Percentiles rank a stretch among this genome's conserved stretches.
phyloP scores from a whole-genome alignment of 2,329 filamentous ascomycete species.

The Neofusicoccum parvum region DNA sequence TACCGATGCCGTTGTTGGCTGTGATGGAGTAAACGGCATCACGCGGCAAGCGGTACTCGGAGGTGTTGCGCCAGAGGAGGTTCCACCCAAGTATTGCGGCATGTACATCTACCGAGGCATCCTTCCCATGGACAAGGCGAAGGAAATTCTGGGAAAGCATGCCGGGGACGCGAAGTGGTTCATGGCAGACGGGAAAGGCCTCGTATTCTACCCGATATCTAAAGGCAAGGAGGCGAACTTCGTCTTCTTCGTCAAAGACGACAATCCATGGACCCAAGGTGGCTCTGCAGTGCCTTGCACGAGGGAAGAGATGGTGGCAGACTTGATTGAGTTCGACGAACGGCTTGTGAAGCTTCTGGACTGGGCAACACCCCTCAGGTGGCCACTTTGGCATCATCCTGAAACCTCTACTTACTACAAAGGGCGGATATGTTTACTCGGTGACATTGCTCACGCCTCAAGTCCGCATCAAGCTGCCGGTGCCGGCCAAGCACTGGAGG shows the following conservation, averaged over 20 bases:
- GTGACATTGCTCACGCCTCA: slow-evolving; percentile 52
- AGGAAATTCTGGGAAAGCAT: slow-evolving; percentile 38
- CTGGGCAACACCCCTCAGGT: slow-evolving; percentile 44
- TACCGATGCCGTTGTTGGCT: slow-evolving; percentile 29
- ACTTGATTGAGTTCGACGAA: slow-evolving; percentile 24
- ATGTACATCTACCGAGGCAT: slow-evolving; percentile 35
- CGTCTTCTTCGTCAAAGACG: slow-evolving; percentile 28
- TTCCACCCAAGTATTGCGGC: slow-evolving; percentile 29
- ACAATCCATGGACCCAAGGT: slow-evolving; percentile 22
- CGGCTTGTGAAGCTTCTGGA: slow-evolving; percentile 12
- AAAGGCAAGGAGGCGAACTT: slow-evolving; percentile 28
- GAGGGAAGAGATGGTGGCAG: slow-evolving; percentile 29
- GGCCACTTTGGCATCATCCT: slow-evolving; percentile 52
- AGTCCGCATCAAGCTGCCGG: slow-evolving; percentile 60
- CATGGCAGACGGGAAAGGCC: slow-evolving; percentile 27
- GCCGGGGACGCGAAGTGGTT: slow-evolving; percentile 36
- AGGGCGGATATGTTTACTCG: slow-evolving; percentile 47
- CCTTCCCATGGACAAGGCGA: slow-evolving; percentile 40
- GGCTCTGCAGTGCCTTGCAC: slow-evolving; percentile 26
- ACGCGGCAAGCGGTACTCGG: slow-evolving; percentile 23
- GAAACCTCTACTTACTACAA: slow-evolving; percentile 45
- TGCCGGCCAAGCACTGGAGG: slow-evolving; percentile 59
- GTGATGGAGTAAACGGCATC: slow-evolving; percentile 6
- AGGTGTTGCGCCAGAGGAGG: slow-evolving; percentile 26
- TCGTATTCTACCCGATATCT: slow-evolving; percentile 32